Percentiles rank a stretch among this genome's conserved stretches.
These are phyloP conservation scores for Chaetomium strumarium DNA, from an alignment of 2,329 filamentous ascomycete genomes.

Conservation along the genomic window DNA sequence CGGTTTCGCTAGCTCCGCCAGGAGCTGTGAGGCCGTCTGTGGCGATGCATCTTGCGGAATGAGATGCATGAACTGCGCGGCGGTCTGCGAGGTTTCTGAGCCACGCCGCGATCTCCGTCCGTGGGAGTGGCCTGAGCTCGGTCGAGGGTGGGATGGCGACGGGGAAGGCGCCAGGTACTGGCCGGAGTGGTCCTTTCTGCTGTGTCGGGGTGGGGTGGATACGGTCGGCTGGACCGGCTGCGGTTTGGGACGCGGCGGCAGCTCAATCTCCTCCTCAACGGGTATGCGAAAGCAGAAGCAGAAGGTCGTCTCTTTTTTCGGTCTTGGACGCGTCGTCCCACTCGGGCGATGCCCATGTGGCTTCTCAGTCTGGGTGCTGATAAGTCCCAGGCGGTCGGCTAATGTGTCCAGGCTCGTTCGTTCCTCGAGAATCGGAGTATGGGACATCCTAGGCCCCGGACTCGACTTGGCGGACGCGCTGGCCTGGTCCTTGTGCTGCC, in stretches of 20 bases:
- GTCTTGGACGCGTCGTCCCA: constrained; percentile 29
- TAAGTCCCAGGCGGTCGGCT: constrained; percentile 68
- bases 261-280: constrained; percentile 39
- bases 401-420: constrained; percentile 83
- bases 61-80: constrained; percentile 51
- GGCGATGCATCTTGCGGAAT: constrained; percentile 65
- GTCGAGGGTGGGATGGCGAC: constrained; percentile 26
- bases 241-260: constrained; percentile 41
- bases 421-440: constrained; percentile 53
- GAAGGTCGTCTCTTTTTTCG: constrained; percentile 32
- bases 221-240: constrained; percentile 37
- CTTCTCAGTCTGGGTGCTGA: constrained; percentile 41
- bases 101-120: constrained; percentile 25
- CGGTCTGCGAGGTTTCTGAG: constrained; percentile 32
- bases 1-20: constrained; percentile 70
- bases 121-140: constrained; percentile 18
- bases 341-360: constrained; percentile 23
- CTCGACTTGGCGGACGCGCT: constrained; percentile 40
- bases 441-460: constrained; percentile 37
- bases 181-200: constrained; percentile 27
- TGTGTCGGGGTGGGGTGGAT: constrained; percentile 20
- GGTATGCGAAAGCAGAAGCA: constrained; percentile 52
- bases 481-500: constrained; percentile 92
- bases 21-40: constrained; percentile 61
- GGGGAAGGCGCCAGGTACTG: constrained; percentile 27